These are phyloP conservation scores for Scleroderma citrinum DNA, from an alignment of 768 basidiomycete genomes.

Conservation along the genomic window DNA sequence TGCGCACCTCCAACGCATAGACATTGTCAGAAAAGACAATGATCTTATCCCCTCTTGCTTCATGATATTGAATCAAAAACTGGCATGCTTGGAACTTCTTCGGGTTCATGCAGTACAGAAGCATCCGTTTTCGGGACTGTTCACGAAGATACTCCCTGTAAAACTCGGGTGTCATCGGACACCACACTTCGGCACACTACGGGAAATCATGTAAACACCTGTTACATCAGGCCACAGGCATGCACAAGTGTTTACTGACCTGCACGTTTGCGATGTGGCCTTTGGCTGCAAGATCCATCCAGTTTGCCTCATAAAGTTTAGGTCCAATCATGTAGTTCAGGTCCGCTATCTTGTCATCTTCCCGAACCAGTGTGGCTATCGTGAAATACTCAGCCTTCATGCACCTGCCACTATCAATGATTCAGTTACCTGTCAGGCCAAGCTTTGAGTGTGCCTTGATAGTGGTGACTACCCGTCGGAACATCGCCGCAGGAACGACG, in stretches of 20 bases:
- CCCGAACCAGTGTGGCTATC: constrained; percentile 92
- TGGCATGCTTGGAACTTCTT: constrained; percentile 99
- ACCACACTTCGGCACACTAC: constrained; percentile 99
- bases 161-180: constrained; percentile 99
- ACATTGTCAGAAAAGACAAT: constrained; percentile 99
- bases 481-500: constrained; percentile 98
- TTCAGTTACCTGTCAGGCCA: constrained; percentile 77
- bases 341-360: constrained; percentile 98
- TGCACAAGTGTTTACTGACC: constrained; percentile 40
- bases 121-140: constrained; percentile 88
- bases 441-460: constrained; percentile 99
- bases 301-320: constrained; percentile 98
- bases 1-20: constrained; percentile 84
- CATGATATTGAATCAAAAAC: constrained; percentile 97
- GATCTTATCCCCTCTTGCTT: constrained; percentile 96
- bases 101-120: constrained; percentile 99
- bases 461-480: constrained; percentile 93
- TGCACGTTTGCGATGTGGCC: constrained; percentile 99
- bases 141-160: constrained; percentile 95
- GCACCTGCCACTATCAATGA: not conserved
- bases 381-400: constrained; percentile 2
- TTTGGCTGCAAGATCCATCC: constrained; percentile 99
- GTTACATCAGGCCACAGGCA: not conserved
- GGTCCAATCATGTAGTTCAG: constrained; percentile 99
- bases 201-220: constrained; percentile 4